Conservation (phyloP, 352 stramenopile genomes). For the Globisporangium radiosum region DNA sequence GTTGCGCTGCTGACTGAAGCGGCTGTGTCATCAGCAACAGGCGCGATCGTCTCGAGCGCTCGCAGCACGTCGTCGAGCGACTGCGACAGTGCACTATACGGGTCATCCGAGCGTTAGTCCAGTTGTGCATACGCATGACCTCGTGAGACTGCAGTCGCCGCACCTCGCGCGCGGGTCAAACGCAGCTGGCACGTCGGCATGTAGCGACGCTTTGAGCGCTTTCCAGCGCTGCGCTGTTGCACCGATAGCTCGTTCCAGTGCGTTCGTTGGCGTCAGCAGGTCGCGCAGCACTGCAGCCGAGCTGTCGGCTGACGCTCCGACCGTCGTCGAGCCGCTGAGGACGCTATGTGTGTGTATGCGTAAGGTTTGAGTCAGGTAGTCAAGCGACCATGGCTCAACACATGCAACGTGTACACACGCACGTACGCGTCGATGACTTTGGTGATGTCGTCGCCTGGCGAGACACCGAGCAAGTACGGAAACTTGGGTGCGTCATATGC, state of each 20-base stretch:
- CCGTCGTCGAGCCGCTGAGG: slow-evolving; percentile 9
- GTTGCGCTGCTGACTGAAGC: slow-evolving; percentile 2
- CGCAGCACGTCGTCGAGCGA: slow-evolving; percentile 3
- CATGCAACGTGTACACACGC: background rate
- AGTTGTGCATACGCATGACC: background rate
- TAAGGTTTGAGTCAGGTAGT: background rate
- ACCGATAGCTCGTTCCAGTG: slow-evolving; percentile 18
- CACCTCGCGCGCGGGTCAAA: slow-evolving; percentile 31
- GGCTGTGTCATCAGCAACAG: slow-evolving; percentile 6
- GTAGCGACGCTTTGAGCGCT: slow-evolving; percentile 29
- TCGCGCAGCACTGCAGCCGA: slow-evolving; percentile 25
- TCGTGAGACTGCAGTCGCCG: background rate
- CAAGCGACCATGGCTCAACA: background rate
- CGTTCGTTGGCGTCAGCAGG: slow-evolving; percentile 20
- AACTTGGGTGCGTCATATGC: slow-evolving; percentile 46
- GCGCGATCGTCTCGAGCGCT: background rate
- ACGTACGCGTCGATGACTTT: slow-evolving; percentile 25
- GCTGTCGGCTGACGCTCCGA: slow-evolving; percentile 19
- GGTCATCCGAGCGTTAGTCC: too few relatives aligned
- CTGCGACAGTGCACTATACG: slow-evolving; percentile 1
- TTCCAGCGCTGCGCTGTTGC: slow-evolving; percentile 31
- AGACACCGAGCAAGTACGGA: slow-evolving; percentile 56
- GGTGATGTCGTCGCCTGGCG: slow-evolving; percentile 39
- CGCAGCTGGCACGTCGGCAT: slow-evolving; percentile 33
- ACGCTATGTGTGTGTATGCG: slow-evolving; percentile 2